Evolutionary conservation across 2,329 filamentous ascomycete genomes (phyloP).

Genomic region (Cladosporium colombiae): DNA sequence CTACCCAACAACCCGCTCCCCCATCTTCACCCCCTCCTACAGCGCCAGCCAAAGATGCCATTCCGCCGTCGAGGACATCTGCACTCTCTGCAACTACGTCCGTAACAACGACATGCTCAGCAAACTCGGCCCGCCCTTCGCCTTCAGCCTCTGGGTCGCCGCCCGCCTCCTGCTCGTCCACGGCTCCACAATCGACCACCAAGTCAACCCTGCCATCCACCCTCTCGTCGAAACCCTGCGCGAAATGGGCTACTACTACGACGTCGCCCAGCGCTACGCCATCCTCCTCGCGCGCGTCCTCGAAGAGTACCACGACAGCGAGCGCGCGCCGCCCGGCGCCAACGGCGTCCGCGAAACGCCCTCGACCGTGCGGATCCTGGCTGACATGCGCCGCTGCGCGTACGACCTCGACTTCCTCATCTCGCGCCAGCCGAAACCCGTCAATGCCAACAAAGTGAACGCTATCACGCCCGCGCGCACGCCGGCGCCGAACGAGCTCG

Average conservation of each 20-base stretch:
- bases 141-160: conserved; percentile 90
- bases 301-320: conserved; percentile 80
- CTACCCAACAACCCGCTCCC: conserved; percentile 84
- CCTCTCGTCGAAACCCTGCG: conserved; percentile 80
- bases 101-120: conserved; percentile 71
- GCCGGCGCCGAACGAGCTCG: conserved; percentile 77
- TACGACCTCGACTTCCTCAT: conserved; percentile 91
- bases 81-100: conserved; percentile 75
- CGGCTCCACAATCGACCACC: conserved; percentile 84
- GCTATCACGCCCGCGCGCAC: conserved; percentile 38
- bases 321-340: conserved; percentile 51
- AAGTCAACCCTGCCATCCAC: conserved; percentile 74
- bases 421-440: conserved; percentile 67
- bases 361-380: conserved; percentile 80
- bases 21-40: conserved; percentile 86
- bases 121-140: conserved; percentile 85
- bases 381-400: conserved; percentile 87
- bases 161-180: conserved; percentile 85
- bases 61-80: conserved; percentile 78
- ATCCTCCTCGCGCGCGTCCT: conserved; percentile 78
- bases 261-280: conserved; percentile 80
- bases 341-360: conserved; percentile 75
- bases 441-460: conserved; percentile 13
- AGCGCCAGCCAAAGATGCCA: conserved; percentile 82
- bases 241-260: conserved; percentile 81